A percentile compares a stretch with the other conserved stretches of the same genome.
phyloP scores from a whole-genome alignment of 768 basidiomycete genomes.

The Kwoniella europaea region DNA sequence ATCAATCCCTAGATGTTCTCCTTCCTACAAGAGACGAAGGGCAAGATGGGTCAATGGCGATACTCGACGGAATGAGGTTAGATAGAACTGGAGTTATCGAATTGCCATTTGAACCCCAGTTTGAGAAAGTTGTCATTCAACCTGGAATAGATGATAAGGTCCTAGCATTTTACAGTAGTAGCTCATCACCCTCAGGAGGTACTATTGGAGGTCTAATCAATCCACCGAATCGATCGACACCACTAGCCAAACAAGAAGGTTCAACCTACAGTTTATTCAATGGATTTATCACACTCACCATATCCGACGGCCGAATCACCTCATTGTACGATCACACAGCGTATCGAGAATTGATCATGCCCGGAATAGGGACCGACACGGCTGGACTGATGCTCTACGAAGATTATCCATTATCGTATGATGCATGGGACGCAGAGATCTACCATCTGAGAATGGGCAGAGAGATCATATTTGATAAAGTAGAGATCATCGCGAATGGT shows the following conservation, averaged over 20 bases:
- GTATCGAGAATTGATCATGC: constrained; percentile 31
- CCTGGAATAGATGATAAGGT: not conserved
- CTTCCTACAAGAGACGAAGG: not conserved
- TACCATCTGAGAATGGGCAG: constrained; percentile 33
- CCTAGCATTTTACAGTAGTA: not conserved
- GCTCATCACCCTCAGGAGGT: not conserved
- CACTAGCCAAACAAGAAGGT: constrained; percentile 11
- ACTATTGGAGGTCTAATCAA: constrained; percentile 8
- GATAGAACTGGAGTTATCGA: constrained; percentile 5
- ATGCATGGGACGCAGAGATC: constrained; percentile 44
- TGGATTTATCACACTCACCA: constrained; percentile 15
- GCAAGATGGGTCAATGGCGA: not conserved
- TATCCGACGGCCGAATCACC: constrained; percentile 36
- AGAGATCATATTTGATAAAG: constrained; percentile 28
- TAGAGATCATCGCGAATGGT: constrained; percentile 17
- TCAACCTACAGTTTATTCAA: constrained; percentile 25
- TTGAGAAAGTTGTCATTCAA: not conserved
- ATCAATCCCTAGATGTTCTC: constrained; percentile 1
- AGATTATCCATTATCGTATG: constrained; percentile 38
- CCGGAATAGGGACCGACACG: constrained; percentile 13
- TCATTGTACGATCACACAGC: constrained; percentile 25
- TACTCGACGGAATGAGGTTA: constrained; percentile 12
- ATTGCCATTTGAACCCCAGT: not conserved
- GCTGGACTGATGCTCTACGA: constrained; percentile 44
- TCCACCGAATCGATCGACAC: not conserved